Conservation (phyloP, 495 filamentous ascomycete genomes). For the Penicillium psychrofluorescens region DNA sequence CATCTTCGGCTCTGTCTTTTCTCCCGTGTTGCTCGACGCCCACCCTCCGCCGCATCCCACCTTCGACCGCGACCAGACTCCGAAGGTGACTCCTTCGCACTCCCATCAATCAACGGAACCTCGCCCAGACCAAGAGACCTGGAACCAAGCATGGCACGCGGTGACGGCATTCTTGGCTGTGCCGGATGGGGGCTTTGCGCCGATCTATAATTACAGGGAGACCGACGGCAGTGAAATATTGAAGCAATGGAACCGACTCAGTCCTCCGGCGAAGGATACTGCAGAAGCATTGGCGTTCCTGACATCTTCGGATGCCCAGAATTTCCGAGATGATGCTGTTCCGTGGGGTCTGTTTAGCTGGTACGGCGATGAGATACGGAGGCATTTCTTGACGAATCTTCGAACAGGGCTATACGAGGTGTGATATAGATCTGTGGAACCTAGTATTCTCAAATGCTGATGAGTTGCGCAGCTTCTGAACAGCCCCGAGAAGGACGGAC, state of each 20-base stretch:
- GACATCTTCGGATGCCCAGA: conserved; percentile 14
- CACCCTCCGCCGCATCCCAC: conserved; percentile 5
- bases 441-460: neutral
- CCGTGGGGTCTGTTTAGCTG: conserved; percentile 34
- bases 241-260: conserved; percentile 23
- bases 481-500: conserved; percentile 12
- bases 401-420: conserved; percentile 31
- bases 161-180: conserved; percentile 57
- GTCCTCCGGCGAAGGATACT: conserved; percentile 24
- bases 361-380: conserved; percentile 46
- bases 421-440: conserved; percentile 1
- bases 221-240: conserved; percentile 22
- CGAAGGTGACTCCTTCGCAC: conserved; percentile 1
- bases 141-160: conserved; percentile 62
- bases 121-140: conserved; percentile 48
- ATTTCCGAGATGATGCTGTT: neutral
- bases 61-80: conserved; percentile 8
- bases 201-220: conserved; percentile 13
- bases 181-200: conserved; percentile 31
- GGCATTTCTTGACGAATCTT: conserved; percentile 43
- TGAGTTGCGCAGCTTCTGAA: conserved; percentile 21
- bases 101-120: neutral
- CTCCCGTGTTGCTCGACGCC: conserved; percentile 32
- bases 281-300: conserved; percentile 34
- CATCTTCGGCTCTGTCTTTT: conserved; percentile 47